phyloP scores from a whole-genome alignment of 2,329 filamentous ascomycete genomes.

The Blastomyces emzantsi region DNA sequence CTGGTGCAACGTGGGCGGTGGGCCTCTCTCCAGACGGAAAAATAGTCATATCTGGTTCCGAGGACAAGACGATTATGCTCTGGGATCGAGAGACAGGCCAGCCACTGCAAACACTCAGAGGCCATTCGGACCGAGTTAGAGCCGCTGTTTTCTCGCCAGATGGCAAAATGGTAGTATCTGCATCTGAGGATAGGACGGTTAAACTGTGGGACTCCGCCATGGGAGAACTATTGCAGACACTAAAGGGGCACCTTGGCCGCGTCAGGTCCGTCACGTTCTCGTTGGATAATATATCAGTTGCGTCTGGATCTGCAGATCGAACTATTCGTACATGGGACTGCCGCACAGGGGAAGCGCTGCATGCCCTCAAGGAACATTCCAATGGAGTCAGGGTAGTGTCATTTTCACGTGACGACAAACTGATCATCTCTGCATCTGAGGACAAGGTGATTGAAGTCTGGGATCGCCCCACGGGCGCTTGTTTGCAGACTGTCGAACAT shows the following conservation, averaged over 20 bases:
- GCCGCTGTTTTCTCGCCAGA: constrained; percentile 15
- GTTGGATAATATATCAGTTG: constrained; percentile 13
- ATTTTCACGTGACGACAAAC: constrained; percentile 16
- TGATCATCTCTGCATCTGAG: constrained; percentile 16
- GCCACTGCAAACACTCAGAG: neutral
- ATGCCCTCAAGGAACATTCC: constrained; percentile 10
- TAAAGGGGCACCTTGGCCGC: neutral
- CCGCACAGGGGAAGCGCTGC: neutral
- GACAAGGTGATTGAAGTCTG: constrained; percentile 18
- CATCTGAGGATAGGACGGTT: constrained; percentile 12
- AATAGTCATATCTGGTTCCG: constrained; percentile 14
- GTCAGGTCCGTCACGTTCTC: constrained; percentile 14
- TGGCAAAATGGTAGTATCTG: constrained; percentile 15
- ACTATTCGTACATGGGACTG: constrained; percentile 10
- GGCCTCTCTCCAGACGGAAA: constrained; percentile 16
- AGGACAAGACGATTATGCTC: constrained; percentile 5
- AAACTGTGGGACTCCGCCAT: constrained; percentile 9
- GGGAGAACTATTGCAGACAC: neutral
- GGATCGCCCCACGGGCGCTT: constrained; percentile 9
- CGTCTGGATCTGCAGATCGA: constrained; percentile 15
- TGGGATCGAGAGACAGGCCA: constrained; percentile 9
- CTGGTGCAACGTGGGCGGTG: constrained; percentile 1
- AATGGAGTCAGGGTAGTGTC: constrained; percentile 11
- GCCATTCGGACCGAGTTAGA: constrained; percentile 10
- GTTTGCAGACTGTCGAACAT: constrained; percentile 12